These are phyloP conservation scores for Camelina neglecta DNA, from an alignment of 345 rosid species.

Conservation along the genomic window DNA sequence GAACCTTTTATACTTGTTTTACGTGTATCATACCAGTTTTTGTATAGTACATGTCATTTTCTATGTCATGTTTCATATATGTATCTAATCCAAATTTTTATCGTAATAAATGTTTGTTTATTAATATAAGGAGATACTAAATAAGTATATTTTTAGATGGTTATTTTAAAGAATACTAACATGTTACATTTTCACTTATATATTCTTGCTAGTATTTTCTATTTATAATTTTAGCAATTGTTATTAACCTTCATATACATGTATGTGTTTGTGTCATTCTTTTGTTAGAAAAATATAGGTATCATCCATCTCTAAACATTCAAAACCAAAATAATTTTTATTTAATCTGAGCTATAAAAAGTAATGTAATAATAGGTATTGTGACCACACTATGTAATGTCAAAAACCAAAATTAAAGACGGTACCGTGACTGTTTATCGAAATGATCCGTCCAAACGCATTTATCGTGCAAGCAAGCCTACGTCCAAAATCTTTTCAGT, in stretches of 20 bases:
- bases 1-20: no score
- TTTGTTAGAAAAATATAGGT: neutral
- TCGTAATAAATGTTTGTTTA: neutral
- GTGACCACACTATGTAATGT: neutral
- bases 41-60: no score
- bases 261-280: neutral
- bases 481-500: neutral
- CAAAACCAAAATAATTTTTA: no score
- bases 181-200: neutral
- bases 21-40: neutral
- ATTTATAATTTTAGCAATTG: neutral
- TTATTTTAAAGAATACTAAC: no score
- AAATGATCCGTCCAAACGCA: neutral
- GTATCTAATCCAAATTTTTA: neutral
- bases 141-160: neutral
- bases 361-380: neutral
- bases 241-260: neutral
- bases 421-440: neutral
- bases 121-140: neutral
- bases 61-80: neutral
- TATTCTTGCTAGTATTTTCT: neutral
- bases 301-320: no score
- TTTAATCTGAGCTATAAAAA: no score
- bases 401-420: neutral
- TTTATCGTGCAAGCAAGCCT: neutral